phyloP scores from a whole-genome alignment of 2,329 filamentous ascomycete genomes.

The Xylariaceae sp. region DNA sequence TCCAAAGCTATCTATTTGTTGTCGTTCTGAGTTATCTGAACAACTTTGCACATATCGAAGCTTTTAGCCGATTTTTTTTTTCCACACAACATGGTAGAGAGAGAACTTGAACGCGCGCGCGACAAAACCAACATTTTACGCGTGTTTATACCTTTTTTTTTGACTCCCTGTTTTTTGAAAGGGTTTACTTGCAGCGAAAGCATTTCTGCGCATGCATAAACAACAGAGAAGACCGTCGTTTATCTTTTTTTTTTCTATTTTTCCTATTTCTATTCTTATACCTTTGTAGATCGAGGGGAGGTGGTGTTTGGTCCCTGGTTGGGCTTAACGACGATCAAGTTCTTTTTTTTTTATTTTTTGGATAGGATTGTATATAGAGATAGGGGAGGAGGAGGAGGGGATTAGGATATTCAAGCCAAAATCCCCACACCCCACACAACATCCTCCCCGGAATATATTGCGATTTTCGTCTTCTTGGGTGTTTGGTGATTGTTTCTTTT shows the following conservation, averaged over 20 bases:
- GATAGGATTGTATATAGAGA: not conserved
- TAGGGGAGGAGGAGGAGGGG: not conserved
- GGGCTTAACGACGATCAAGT: not conserved
- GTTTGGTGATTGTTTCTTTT: not conserved
- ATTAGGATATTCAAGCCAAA: not conserved
- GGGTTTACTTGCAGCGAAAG: not conserved
- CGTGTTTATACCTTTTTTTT: too few species aligned
- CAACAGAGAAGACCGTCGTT: not conserved
- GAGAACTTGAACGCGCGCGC: too few species aligned
- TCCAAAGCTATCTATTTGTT: too few species aligned
- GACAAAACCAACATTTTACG: too few species aligned
- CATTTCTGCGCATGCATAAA: not conserved
- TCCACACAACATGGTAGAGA: not conserved
- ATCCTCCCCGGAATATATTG: not conserved
- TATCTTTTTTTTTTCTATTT: too few species aligned
- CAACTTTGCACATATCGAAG: not conserved
- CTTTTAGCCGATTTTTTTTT: not conserved
- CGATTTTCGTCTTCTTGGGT: not conserved
- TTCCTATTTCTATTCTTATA: not conserved
- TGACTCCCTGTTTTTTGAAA: too few species aligned
- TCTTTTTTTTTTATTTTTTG: too few species aligned
- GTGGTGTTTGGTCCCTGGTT: not conserved
- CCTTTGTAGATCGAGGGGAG: not conserved
- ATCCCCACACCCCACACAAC: not conserved
- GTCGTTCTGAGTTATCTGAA: too few species aligned